Evolutionary conservation across 2,329 filamentous ascomycete species (phyloP), one percentile per base, ranked within the genome.

Genomic region (Fusarium pseudograminearum): DNA sequence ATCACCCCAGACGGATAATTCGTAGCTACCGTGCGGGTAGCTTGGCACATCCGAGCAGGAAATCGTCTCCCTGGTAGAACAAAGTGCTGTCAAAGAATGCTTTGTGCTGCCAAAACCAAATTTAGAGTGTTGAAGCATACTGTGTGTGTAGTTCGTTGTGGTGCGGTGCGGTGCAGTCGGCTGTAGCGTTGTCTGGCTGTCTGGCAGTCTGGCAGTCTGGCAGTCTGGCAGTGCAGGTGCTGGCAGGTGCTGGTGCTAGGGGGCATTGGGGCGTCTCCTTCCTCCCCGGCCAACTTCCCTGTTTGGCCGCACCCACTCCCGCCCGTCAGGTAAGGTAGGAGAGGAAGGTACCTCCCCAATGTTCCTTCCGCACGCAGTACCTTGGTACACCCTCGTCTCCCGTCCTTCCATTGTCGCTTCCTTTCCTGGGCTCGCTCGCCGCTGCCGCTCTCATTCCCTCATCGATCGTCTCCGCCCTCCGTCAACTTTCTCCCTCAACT

Each of bases 401-500:
- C 62, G 61, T 65, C 41, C 60, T 65, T 52, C 48, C 34, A 52
- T 52, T 46, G 60, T 59, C 50, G 66, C 68, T 73, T 71, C 48
- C 48, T 67, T 71, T 71, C 61, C 64, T 73, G 54, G 66, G 62
- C 67, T 73, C 65, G 62, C 67, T 72, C 65, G 73, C 62, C 67
- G 68, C 67, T 71, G 73, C 67, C 68, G 65, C 71, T 67, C 70
- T 70, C 73, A 69, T 72, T 76, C 74, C 74, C 70, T 74, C 73
- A 76, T 73, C 72, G 72, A 76, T 73, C 72, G 72, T 76, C 75
- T 77, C 75, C 74, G 74, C 76, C 70, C 68, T 70, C 72, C 74
- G 74, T 76, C 73, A 76, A 73, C 74, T 75, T 76, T 73, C 73
- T 65, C 65, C 70, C 73, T 73, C 68, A 67, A 67, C 69, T 74